Evolutionary conservation across 2,329 filamentous ascomycete species (phyloP), one percentile per base, ranked within the genome.

Genomic region (Fusarium newnesense): DNA sequence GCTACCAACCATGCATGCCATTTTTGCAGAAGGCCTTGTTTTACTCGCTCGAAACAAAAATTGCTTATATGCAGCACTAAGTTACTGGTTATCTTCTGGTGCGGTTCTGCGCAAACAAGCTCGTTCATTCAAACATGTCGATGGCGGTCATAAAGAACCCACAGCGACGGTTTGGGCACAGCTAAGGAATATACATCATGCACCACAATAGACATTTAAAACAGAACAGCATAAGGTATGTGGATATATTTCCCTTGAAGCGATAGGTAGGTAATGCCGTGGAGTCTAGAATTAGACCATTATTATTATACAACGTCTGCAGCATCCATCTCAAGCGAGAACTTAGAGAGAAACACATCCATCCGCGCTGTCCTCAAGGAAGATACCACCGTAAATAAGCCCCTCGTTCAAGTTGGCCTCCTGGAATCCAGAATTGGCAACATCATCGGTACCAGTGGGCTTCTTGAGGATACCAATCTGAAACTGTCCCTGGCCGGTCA

Each of bases 381-480:
- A 89, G 56, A 89, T 84, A 9, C 87, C 86, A 2, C 84, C 85
- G 72, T 83, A 89, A 39, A 88, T 82, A 43, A 89, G 75, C 4
- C 87, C 87, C 78, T 89, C 87, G 73, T 88, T 77, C 64, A 89
- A 85, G 30, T 81, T 83, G 15, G 80, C 72, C 67, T 83, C 81
- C 77, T 89, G 88, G 72, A 82, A 84, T 9, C 86, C 87, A 43
- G 83, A 77, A 76, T 84, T 85, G 49, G 83, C 83, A 43, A 88
- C 82, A 73, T 89, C 85, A 50, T 74, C 77, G 37, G 79, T 81
- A 60, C 86, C 83, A 53, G 86, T 84, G 10, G 87, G 85, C 83
- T 91, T 91, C 85, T 91, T 91, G 66, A 92, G 81, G 3, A 91
- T 77, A 40, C 90, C 90, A 58, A 91, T 86, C 77, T 92, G 90